Base-by-base conservation (phyloP, 2,329 filamentous ascomycete species). In the Nannizziopsis barbatae region DNA sequence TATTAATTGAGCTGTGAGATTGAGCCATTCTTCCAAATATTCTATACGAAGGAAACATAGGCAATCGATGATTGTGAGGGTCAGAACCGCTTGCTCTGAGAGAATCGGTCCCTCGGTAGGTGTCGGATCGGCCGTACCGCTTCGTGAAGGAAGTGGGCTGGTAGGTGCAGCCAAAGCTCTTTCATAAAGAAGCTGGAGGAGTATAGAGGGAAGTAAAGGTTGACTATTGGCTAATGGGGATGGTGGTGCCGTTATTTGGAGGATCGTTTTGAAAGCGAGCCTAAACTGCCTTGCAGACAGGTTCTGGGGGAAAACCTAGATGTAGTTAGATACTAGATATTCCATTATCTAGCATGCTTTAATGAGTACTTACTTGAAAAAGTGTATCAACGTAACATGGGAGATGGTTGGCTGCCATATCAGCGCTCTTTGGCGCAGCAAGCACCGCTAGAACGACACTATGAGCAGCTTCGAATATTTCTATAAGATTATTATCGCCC, bases 401-500 rank as follows among this genome's bases (percentile, higher is more conserved):
- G 1, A 89, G 74, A 47, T 92, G 77, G 53, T 77, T 75, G 7
- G 80, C 75, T 12, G 86, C 81, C 17, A 93, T 69, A 12, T 77
- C 67, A 14, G 82, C 79, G 57, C 88, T 89, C 53, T 85, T 81
- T 0, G 88, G 86, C 45, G 85, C 83, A 0, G 85, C 85, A 40
- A 95, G 78, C 3, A 86, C 81, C 1, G 89, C 80, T 5, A 95
- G 76, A 55, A 86, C 77, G 37, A 89, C 79, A 55, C 83, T 85
- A 66, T 95, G 89, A 0, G 88, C 86, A 1, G 89, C 80, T 65
- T 95, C 89, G 58, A 93, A 94, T n/a, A 93, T 79, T 36, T 81
- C 75, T 2, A 81, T 66, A 8, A 84, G 71, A 40, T 75, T 67
- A 17, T 70, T 67, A 53, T 79, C 75, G 14, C 72, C 72, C 20